These are phyloP conservation scores for Amborella trichopoda DNA, from an alignment of 164 flowering plant genomes.

Conservation along the genomic window DNA sequence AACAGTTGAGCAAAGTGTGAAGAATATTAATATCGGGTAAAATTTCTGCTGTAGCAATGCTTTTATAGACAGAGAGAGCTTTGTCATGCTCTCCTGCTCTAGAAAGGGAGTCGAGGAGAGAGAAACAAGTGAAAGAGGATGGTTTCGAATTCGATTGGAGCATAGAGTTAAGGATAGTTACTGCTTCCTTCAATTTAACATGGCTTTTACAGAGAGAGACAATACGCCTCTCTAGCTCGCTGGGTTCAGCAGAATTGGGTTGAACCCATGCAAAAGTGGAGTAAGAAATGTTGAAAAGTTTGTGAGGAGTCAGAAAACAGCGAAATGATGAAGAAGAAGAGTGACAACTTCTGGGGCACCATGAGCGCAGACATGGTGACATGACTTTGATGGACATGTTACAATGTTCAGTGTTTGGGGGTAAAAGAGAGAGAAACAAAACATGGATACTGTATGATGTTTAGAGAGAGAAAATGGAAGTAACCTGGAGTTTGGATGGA, in stretches of 20 bases:
- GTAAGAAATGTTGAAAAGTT: not conserved
- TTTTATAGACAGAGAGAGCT: constrained; percentile 30
- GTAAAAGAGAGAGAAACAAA: not conserved
- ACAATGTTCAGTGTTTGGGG: too few relatives aligned
- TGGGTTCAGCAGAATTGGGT: too few relatives aligned
- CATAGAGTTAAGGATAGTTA: constrained; percentile 19
- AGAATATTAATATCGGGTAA: constrained; percentile 25
- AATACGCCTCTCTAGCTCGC: too few relatives aligned
- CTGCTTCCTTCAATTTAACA: constrained; percentile 21
- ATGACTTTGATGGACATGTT: too few relatives aligned
- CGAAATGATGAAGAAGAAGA: not conserved
- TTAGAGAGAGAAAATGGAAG: not conserved
- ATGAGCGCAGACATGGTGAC: too few relatives aligned
- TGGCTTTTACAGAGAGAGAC: constrained; percentile 29
- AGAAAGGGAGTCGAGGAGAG: constrained; percentile 26
- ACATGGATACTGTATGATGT: not conserved
- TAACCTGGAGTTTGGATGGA: constrained; percentile 67
- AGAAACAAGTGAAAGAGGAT: constrained; percentile 23
- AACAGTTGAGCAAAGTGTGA: constrained; percentile 35
- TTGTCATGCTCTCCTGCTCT: constrained; percentile 28
- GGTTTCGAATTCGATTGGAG: constrained; percentile 25
- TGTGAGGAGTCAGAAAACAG: not conserved
- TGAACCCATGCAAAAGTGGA: too few relatives aligned
- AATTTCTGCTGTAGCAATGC: constrained; percentile 22
- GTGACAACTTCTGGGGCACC: too few relatives aligned